Evolutionary conservation across 208 protist genomes (phyloP).

Genomic region (Crithidia expoeki): DNA sequence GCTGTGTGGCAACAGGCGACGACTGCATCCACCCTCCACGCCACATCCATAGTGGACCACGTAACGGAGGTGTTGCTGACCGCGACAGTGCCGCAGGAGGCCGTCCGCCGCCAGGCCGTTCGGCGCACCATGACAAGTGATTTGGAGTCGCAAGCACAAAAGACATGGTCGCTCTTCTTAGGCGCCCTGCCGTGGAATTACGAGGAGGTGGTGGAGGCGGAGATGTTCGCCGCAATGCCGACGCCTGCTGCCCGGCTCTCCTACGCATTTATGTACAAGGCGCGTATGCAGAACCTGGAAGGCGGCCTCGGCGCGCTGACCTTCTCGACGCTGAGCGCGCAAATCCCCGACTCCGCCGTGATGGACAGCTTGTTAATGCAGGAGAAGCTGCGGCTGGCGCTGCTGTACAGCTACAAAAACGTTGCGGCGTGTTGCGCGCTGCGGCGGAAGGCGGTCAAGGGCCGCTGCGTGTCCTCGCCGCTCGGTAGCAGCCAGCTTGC

Average conservation of each 20-base stretch:
- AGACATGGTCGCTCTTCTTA: conserved; percentile 42
- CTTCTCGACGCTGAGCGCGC: conserved; percentile 40
- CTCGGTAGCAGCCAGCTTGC: background rate
- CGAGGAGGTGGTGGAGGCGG: conserved; percentile 30
- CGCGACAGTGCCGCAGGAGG: conserved; percentile 26
- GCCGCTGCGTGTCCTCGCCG: conserved; percentile 5
- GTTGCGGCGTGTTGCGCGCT: conserved; percentile 24
- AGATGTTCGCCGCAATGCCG: conserved; percentile 16
- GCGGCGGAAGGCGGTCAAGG: conserved; percentile 18
- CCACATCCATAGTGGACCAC: conserved; percentile 35
- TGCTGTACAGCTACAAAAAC: conserved; percentile 32
- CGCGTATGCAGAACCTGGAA: conserved; percentile 47
- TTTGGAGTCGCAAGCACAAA: conserved; percentile 15
- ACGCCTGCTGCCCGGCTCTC: conserved; percentile 33
- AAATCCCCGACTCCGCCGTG: conserved; percentile 52
- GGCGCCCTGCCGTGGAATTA: conserved; percentile 50
- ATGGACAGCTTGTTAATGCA: conserved; percentile 50
- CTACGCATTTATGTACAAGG: conserved; percentile 52
- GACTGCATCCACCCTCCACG: conserved; percentile 3
- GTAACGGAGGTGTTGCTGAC: conserved; percentile 36
- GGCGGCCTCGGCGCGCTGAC: conserved; percentile 53
- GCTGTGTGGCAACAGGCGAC: conserved; percentile 15
- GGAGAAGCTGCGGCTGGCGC: conserved; percentile 52
- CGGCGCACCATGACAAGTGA: background rate
- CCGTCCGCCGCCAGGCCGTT: conserved; percentile 2